A percentile compares a stretch with the other conserved stretches of the same genome.
These are phyloP conservation scores for Kodamaea jinghongensis DNA, from an alignment of 805 yeast genomes.

Conservation along the genomic window DNA sequence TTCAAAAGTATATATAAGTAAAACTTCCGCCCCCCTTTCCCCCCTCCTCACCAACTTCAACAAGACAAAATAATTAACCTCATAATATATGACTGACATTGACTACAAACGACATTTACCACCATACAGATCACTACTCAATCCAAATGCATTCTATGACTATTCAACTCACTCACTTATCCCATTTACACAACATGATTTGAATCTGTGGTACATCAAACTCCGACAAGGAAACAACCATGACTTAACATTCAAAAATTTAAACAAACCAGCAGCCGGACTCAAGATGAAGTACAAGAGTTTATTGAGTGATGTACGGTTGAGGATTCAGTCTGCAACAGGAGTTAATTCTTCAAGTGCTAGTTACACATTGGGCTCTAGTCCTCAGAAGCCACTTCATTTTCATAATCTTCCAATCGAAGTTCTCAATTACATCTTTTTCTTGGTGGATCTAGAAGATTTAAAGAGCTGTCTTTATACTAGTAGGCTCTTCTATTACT, in stretches of 20 bases:
- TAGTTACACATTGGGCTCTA: slow-evolving; percentile 10
- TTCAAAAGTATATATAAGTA: too few species aligned
- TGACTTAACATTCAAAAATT: slow-evolving; percentile 12
- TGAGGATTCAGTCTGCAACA: background rate
- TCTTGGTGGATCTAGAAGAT: slow-evolving; percentile 36
- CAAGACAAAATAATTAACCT: too few species aligned
- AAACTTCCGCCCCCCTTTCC: too few species aligned
- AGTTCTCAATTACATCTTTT: slow-evolving; percentile 37
- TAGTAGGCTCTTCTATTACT: slow-evolving; percentile 46
- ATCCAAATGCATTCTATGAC: slow-evolving; percentile 50
- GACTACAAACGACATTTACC: slow-evolving; percentile 9
- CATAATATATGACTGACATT: slow-evolving; percentile 6
- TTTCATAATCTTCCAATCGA: slow-evolving; percentile 43
- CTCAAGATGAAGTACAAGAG: slow-evolving; percentile 50
- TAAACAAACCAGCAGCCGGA: slow-evolving; percentile 8
- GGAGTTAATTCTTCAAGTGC: background rate
- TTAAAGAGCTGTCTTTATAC: slow-evolving; percentile 46
- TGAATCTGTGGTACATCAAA: slow-evolving; percentile 19
- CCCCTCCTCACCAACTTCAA: too few species aligned
- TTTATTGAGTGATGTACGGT: slow-evolving; percentile 43
- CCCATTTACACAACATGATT: slow-evolving; percentile 36
- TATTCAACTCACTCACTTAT: slow-evolving; percentile 45
- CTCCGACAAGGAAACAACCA: slow-evolving; percentile 16
- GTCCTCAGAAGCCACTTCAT: slow-evolving; percentile 9
- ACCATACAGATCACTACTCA: slow-evolving; percentile 49